These are phyloP conservation scores for Xylaria acuta DNA, from an alignment of 495 filamentous ascomycete species.

Conservation along the genomic window DNA sequence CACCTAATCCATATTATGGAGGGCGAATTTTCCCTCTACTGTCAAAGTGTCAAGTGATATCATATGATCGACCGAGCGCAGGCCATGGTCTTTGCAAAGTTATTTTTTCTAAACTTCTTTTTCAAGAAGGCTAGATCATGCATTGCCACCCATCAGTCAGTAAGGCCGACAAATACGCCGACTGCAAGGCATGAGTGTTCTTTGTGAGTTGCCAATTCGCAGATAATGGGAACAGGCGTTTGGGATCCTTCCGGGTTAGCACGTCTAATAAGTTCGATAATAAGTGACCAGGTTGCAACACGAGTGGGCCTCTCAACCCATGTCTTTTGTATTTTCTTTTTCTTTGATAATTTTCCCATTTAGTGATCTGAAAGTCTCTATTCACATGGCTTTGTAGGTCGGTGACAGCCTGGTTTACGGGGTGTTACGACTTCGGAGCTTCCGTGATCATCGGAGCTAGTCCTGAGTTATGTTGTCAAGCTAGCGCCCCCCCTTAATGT, in stretches of 20 bases:
- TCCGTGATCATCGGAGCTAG: background rate
- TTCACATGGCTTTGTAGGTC: background rate
- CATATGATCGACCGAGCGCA: background rate
- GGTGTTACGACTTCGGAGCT: background rate
- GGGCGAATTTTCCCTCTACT: background rate
- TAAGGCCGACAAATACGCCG: constrained; percentile 4
- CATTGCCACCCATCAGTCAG: background rate
- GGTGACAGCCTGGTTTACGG: background rate
- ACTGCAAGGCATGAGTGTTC: background rate
- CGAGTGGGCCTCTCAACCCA: background rate
- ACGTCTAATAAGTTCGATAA: background rate
- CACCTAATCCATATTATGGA: background rate
- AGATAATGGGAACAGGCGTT: background rate
- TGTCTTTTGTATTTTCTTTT: background rate
- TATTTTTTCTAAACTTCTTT: background rate
- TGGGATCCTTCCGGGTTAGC: background rate
- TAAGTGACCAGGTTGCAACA: background rate
- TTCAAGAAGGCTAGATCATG: background rate
- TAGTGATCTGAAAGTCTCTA: background rate
- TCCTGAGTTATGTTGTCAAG: background rate
- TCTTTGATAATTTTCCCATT: background rate
- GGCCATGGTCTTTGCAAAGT: background rate
- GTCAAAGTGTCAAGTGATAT: background rate
- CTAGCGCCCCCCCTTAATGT: background rate
- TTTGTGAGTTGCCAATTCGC: background rate